These are phyloP conservation scores for Saccharata proteae DNA, from an alignment of 2,329 filamentous ascomycete genomes.

Conservation along the genomic window DNA sequence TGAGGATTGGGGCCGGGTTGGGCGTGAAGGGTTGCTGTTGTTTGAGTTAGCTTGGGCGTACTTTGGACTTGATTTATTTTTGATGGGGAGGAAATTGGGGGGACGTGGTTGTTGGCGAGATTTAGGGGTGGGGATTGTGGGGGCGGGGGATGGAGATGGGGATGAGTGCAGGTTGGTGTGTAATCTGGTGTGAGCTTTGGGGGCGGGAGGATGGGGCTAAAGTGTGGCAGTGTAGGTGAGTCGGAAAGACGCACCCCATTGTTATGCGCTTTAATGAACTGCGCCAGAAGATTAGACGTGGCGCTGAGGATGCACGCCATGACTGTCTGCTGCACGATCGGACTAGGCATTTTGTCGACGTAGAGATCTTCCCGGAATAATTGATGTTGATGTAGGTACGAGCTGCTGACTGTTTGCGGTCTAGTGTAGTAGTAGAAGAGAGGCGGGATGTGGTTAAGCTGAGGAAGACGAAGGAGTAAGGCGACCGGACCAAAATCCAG, in stretches of 20 bases:
- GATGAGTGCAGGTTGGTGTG: background rate
- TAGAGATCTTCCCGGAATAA: no score
- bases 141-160: background rate
- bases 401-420: no score
- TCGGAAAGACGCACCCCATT: slow-evolving; percentile 37
- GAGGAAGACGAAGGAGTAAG: no score
- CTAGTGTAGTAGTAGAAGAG: no score
- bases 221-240: slow-evolving; percentile 4
- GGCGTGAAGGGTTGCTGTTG: slow-evolving; percentile 47
- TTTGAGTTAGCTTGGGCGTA: slow-evolving; percentile 8
- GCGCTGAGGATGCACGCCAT: slow-evolving; percentile 55
- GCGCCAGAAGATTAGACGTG: slow-evolving; percentile 61
- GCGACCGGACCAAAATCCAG: no score
- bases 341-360: no score
- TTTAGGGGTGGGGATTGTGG: slow-evolving; percentile 10
- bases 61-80: background rate
- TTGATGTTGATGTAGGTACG: no score
- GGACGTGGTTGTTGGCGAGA: no score
- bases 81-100: background rate
- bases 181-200: background rate
- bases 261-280: slow-evolving; percentile 53
- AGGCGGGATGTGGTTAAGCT: no score
- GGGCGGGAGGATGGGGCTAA: no score
- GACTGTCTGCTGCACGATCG: slow-evolving; percentile 23
- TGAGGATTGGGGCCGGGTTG: slow-evolving; percentile 56